These are phyloP conservation scores for Quillaja saponaria DNA, from an alignment of 306 rosid genomes.

Conservation along the genomic window DNA sequence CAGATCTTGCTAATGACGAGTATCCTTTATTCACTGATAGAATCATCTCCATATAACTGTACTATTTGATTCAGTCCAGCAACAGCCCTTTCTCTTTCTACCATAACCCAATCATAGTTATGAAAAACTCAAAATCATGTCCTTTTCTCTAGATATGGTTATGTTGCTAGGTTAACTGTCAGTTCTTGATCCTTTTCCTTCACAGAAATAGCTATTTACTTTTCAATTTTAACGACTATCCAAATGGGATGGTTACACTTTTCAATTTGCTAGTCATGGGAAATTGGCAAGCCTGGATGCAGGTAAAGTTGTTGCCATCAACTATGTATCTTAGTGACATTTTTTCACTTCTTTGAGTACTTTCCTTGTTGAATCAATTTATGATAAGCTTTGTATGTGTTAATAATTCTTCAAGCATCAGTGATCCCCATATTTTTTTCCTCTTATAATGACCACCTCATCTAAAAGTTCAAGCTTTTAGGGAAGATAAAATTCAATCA, in stretches of 20 bases:
- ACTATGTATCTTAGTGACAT: slow-evolving; percentile 7
- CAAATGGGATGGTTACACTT: slow-evolving; percentile 98
- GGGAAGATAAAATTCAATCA: too few relatives aligned
- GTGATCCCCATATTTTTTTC: too few relatives aligned
- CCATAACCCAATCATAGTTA: not conserved
- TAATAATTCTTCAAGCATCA: too few relatives aligned
- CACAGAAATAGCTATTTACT: slow-evolving; percentile 79
- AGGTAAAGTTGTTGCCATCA: slow-evolving; percentile 50
- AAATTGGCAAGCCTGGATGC: slow-evolving; percentile 78
- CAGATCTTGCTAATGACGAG: slow-evolving; percentile 73
- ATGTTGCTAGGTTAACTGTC: slow-evolving; percentile 19
- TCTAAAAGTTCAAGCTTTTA: too few relatives aligned
- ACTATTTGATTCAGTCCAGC: slow-evolving; percentile 22
- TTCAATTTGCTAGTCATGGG: slow-evolving; percentile 90
- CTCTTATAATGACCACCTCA: too few relatives aligned
- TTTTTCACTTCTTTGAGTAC: too few relatives aligned
- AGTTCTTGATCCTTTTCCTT: slow-evolving; percentile 51
- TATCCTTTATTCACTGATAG: slow-evolving; percentile 61
- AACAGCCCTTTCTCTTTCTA: slow-evolving; percentile 11
- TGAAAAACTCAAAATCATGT: not conserved
- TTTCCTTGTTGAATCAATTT: too few relatives aligned
- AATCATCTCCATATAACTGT: slow-evolving; percentile 14
- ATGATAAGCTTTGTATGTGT: too few relatives aligned
- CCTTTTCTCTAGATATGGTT: slow-evolving; percentile 7
- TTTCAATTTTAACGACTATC: slow-evolving; percentile 92